Percentiles rank a stretch among this genome's conserved stretches.
These are phyloP conservation scores for Alternaria ethzedia DNA, from an alignment of 2,329 filamentous ascomycete genomes.

Conservation along the genomic window DNA sequence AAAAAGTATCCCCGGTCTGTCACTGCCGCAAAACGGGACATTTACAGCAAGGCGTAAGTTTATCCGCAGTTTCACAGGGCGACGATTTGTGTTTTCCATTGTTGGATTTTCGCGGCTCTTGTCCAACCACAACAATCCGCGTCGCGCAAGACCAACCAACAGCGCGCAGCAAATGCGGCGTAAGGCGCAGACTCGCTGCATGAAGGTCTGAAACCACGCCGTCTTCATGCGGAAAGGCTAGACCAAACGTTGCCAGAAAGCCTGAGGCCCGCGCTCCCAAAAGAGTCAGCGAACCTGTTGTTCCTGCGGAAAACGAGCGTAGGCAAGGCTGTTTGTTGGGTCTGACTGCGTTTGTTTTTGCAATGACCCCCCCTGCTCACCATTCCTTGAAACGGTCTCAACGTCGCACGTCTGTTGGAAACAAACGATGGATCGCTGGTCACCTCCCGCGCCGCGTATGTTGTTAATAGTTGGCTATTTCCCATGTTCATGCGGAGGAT, in stretches of 20 bases:
- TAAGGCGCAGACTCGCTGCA: constrained; percentile 12
- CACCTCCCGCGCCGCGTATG: constrained; percentile 11
- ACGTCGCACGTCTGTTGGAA: constrained; percentile 37
- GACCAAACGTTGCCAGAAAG: neutral
- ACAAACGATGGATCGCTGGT: constrained; percentile 16
- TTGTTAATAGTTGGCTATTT: constrained; percentile 12
- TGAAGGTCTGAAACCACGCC: constrained; percentile 24
- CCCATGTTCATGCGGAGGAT: constrained; percentile 15
- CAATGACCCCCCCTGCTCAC: constrained; percentile 1
- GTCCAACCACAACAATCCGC: constrained; percentile 11
- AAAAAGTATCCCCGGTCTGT: constrained; percentile 1
- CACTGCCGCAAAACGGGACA: constrained; percentile 7
- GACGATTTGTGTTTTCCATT: constrained; percentile 5
- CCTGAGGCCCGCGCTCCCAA: constrained; percentile 7
- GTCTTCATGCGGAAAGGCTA: constrained; percentile 23
- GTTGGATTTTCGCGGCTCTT: constrained; percentile 6
- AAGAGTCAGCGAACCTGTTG: constrained; percentile 21
- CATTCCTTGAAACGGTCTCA: constrained; percentile 36
- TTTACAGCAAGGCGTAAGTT: constrained; percentile 19
- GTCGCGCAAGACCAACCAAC: constrained; percentile 9
- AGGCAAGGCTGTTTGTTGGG: constrained; percentile 31
- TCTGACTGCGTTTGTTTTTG: constrained; percentile 26
- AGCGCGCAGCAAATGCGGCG: constrained; percentile 5
- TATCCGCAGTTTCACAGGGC: constrained; percentile 14
- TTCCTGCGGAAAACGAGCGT: constrained; percentile 23